phyloP scores from a whole-genome alignment of 2,329 filamentous ascomycete genomes.

The Corinectria fuckeliana region DNA sequence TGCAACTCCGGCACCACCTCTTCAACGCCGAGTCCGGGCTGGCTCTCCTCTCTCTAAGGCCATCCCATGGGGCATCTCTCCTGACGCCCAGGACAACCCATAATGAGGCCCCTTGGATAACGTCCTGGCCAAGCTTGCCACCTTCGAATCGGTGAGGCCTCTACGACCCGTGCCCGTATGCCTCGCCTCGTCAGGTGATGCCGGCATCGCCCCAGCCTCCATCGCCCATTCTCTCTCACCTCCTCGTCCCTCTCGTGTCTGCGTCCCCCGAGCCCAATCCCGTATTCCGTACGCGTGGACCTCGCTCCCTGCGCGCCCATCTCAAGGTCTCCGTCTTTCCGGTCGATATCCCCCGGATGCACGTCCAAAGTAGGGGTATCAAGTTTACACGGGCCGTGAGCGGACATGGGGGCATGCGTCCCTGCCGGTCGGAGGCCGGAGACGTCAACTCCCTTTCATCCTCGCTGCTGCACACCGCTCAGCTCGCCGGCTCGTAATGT shows the following conservation, averaged over 20 bases:
- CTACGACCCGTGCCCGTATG: slow-evolving; percentile 17
- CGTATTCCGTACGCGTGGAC: slow-evolving; percentile 17
- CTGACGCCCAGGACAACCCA: slow-evolving; percentile 1
- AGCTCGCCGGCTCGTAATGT: neutral
- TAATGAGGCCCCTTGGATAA: neutral
- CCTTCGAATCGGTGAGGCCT: slow-evolving; percentile 28
- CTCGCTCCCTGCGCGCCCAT: slow-evolving; percentile 1
- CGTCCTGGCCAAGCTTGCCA: slow-evolving; percentile 2
- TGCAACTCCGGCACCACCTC: neutral
- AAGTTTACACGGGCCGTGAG: slow-evolving; percentile 6
- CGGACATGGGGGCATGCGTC: neutral
- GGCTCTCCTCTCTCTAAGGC: neutral
- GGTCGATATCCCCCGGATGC: slow-evolving; percentile 1
- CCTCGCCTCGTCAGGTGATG: slow-evolving; percentile 26
- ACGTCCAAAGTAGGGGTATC: neutral
- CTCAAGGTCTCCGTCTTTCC: neutral
- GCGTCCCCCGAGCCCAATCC: slow-evolving; percentile 5
- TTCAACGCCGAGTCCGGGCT: neutral
- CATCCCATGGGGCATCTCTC: slow-evolving; percentile 11
- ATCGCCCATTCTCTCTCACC: slow-evolving; percentile 7
- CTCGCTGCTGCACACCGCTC: slow-evolving; percentile 8
- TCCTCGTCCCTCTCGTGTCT: slow-evolving; percentile 1
- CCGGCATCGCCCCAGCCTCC: slow-evolving; percentile 10
- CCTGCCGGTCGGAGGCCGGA: neutral
- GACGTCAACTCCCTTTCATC: neutral